Conservation (phyloP, 1,284 basidiomycete species). For the Heterobasidion occidentale region DNA sequence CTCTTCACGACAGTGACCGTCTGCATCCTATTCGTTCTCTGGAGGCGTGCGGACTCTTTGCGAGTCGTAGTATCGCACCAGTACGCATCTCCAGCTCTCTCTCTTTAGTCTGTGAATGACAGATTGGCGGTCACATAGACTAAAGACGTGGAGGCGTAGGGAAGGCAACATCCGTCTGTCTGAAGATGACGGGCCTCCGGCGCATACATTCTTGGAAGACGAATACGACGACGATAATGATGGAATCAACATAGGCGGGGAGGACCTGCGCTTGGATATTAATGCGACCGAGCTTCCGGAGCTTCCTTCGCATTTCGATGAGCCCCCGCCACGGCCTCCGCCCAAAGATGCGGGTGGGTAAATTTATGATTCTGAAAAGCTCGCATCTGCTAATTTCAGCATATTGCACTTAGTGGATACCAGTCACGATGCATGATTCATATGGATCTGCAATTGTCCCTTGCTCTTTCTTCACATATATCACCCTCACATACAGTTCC, state of each 20-base stretch:
- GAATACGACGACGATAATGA: slow-evolving; percentile 45
- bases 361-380: no score
- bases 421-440: no score
- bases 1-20: slow-evolving; percentile 55
- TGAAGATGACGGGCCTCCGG: slow-evolving; percentile 63
- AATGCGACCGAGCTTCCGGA: neutral
- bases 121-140: slow-evolving; percentile 24
- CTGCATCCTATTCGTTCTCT: slow-evolving; percentile 55
- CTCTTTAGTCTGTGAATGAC: neutral
- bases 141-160: slow-evolving; percentile 46
- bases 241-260: neutral
- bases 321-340: neutral
- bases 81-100: slow-evolving; percentile 27
- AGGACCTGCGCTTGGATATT: neutral
- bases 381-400: no score
- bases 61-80: slow-evolving; percentile 58
- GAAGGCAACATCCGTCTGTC: slow-evolving; percentile 64
- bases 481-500: no score
- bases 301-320: neutral
- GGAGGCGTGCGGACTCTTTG: slow-evolving; percentile 52
- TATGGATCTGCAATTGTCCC: no score
- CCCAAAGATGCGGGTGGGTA: neutral
- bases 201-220: slow-evolving; percentile 55
- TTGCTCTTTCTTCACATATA: no score
- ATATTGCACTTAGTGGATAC: no score